Evolutionary conservation across 805 yeast species (phyloP).

Genomic region (Nakazawaea molendinolei): DNA sequence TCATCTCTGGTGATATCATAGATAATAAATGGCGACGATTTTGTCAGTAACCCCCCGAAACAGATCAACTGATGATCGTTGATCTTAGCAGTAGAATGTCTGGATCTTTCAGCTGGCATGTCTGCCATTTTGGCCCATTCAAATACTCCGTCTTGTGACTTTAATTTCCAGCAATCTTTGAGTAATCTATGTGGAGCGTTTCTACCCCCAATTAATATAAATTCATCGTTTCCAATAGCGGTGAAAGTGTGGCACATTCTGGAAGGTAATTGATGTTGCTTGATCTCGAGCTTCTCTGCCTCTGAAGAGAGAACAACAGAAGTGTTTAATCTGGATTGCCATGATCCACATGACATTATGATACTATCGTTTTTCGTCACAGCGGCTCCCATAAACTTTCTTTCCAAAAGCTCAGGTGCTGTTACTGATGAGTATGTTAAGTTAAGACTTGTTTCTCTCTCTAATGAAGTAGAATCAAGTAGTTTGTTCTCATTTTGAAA

Average conservation of each 20-base stretch:
- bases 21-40: slow-evolving; percentile 15
- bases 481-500: background rate
- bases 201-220: slow-evolving; percentile 61
- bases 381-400: slow-evolving; percentile 34
- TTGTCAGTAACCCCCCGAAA: slow-evolving; percentile 40
- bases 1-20: slow-evolving; percentile 16
- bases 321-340: slow-evolving; percentile 26
- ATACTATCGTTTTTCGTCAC: slow-evolving; percentile 14
- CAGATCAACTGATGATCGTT: slow-evolving; percentile 29
- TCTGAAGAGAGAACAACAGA: background rate
- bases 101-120: slow-evolving; percentile 39
- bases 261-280: slow-evolving; percentile 21
- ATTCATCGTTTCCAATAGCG: slow-evolving; percentile 19
- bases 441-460: slow-evolving; percentile 5
- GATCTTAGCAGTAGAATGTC: slow-evolving; percentile 39
- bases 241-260: slow-evolving; percentile 58
- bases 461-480: slow-evolving; percentile 1
- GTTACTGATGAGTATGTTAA: slow-evolving; percentile 6
- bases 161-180: slow-evolving; percentile 36
- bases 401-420: slow-evolving; percentile 15
- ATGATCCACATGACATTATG: slow-evolving; percentile 33
- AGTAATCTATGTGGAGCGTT: slow-evolving; percentile 45
- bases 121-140: slow-evolving; percentile 34
- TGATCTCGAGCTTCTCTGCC: background rate
- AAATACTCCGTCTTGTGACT: slow-evolving; percentile 13